phyloP scores from a whole-genome alignment of 1,139 yeast genomes.

The Sugiyamaella pinicola region DNA sequence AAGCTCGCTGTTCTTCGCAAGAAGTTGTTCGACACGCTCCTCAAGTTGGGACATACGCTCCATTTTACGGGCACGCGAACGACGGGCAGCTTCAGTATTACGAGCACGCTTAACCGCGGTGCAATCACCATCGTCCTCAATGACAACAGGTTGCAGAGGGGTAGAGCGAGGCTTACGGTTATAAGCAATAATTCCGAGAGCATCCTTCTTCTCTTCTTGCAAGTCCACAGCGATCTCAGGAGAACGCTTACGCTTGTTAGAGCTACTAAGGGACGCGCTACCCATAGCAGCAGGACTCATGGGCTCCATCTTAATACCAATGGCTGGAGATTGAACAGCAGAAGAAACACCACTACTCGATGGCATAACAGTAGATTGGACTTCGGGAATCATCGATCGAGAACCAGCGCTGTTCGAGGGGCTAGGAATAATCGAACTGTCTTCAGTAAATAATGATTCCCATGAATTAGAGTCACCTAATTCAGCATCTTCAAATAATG shows the following conservation, averaged over 20 bases:
- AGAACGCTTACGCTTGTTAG: conserved; percentile 23
- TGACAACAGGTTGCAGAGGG: conserved; percentile 63
- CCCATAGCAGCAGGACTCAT: conserved; percentile 17
- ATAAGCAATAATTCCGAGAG: conserved; percentile 45
- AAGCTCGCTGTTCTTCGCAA: conserved; percentile 42
- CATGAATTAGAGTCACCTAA: conserved; percentile 38
- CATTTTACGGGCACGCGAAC: conserved; percentile 94
- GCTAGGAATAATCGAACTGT: conserved; percentile 14
- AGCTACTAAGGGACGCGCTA: conserved; percentile 18
- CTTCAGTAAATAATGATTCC: conserved; percentile 40
- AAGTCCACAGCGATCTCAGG: conserved; percentile 17
- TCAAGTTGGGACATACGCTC: conserved; percentile 90
- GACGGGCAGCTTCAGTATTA: conserved; percentile 96
- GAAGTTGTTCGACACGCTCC: conserved; percentile 69
- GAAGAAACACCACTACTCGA: neutral
- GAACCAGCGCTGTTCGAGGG: conserved; percentile 2
- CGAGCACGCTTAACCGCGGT: conserved; percentile 79
- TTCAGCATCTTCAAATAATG: conserved; percentile 41
- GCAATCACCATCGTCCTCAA: conserved; percentile 61
- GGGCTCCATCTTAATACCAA: conserved; percentile 13
- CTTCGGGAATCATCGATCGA: conserved; percentile 1
- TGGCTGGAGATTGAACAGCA: conserved; percentile 1
- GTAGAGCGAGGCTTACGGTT: conserved; percentile 45
- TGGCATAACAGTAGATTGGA: neutral
- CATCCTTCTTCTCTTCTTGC: conserved; percentile 40